These are phyloP conservation scores for Penicillium paneum DNA, from an alignment of 2,329 filamentous ascomycete genomes.

Conservation along the genomic window DNA sequence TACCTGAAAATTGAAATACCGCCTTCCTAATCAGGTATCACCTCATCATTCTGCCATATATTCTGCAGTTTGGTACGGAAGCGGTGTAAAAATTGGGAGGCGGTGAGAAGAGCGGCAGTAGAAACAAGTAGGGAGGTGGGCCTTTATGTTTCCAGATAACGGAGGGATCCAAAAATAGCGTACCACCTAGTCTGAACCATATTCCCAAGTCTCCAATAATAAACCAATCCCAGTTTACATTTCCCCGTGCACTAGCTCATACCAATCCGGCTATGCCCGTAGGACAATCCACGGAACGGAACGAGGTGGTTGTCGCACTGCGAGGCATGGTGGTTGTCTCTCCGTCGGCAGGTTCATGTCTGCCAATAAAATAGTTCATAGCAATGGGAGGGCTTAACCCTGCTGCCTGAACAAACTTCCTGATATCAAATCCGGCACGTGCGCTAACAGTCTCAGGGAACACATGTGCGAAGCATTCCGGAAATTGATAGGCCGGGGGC, in stretches of 20 bases:
- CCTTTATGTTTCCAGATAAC: neutral
- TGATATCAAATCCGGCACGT: constrained; percentile 35
- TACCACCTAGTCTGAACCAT: neutral
- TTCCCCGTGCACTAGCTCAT: neutral
- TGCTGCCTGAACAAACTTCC: constrained; percentile 33
- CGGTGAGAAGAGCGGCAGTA: too few species aligned
- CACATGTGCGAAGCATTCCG: constrained; percentile 30
- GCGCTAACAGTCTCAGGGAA: constrained; percentile 25
- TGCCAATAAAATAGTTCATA: constrained; percentile 41
- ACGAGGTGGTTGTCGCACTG: constrained; percentile 21
- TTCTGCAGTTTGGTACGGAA: too few species aligned
- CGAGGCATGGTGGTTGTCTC: constrained; percentile 1
- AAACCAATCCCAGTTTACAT: neutral
- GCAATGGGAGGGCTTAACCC: constrained; percentile 31
- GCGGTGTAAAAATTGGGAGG: too few species aligned
- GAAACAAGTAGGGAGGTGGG: too few species aligned
- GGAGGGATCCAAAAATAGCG: too few species aligned
- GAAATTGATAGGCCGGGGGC: constrained; percentile 26
- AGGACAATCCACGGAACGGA: constrained; percentile 15
- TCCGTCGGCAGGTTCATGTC: constrained; percentile 24
- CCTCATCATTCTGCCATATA: too few species aligned
- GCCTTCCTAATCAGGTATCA: too few species aligned
- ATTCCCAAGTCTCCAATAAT: neutral
- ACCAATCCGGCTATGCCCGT: neutral
- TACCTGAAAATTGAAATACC: neutral